A percentile compares a stretch with the other conserved stretches of the same genome.
phyloP scores from a whole-genome alignment of 805 yeast genomes.

The Nakazawaea anatomiae region DNA sequence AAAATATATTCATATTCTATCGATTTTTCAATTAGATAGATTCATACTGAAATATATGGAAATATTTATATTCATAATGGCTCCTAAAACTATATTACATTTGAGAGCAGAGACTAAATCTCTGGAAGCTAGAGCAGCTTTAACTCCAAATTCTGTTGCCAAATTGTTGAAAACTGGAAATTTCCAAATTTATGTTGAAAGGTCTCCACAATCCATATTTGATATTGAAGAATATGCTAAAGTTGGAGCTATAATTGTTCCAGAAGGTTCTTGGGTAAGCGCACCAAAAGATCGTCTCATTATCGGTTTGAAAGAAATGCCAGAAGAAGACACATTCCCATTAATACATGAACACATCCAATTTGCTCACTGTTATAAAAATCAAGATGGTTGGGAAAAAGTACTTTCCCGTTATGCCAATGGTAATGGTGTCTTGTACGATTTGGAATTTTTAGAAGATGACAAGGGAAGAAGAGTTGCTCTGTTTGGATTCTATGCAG shows the following conservation, averaged over 20 bases:
- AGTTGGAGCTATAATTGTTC: conserved; percentile 85
- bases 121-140: conserved; percentile 93
- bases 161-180: conserved; percentile 74
- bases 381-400: conserved; percentile 96
- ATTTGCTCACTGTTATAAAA: conserved; percentile 97
- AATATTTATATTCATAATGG: not conserved
- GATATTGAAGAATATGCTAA: conserved; percentile 65
- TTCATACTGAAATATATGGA: not conserved
- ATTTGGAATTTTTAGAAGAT: conserved; percentile 89
- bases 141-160: conserved; percentile 89
- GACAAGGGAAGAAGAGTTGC: conserved; percentile 98
- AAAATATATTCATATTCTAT: too few species aligned
- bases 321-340: conserved; percentile 86
- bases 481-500: conserved; percentile 99
- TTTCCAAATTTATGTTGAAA: conserved; percentile 83
- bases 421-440: conserved; percentile 89
- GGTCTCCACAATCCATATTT: conserved; percentile 79
- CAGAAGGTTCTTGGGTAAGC: conserved; percentile 85
- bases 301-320: conserved; percentile 91
- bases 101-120: conserved; percentile 97
- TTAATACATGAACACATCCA: conserved; percentile 94
- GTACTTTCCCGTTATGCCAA: conserved; percentile 84
- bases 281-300: conserved; percentile 92
- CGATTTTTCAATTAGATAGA: not conserved
- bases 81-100: conserved; percentile 57